Percentiles rank a stretch among this genome's conserved stretches.
Evolutionary conservation across 202 grass and related monocot species (phyloP).

Genomic region (Cymbopogon flexuosus): DNA sequence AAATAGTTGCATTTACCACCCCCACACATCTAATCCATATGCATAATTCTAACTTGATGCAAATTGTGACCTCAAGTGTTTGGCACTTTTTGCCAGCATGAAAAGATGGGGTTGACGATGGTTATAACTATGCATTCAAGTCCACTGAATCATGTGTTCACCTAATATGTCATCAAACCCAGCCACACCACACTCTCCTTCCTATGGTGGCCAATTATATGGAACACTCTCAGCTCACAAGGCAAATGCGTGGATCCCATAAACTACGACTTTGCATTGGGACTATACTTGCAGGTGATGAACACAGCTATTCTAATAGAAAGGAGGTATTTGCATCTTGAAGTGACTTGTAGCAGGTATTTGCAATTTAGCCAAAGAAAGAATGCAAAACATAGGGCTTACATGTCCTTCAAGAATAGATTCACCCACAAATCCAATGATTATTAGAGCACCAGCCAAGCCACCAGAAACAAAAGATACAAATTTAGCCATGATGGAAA

Average conservation of each 20-base stretch:
- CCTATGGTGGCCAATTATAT: not conserved
- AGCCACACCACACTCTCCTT: not conserved
- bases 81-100: not conserved
- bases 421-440: constrained; percentile 90
- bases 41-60: not conserved
- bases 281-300: not conserved
- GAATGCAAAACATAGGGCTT: constrained; percentile 27
- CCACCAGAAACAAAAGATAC: constrained; percentile 98
- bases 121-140: not conserved
- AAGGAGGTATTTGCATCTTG: not conserved
- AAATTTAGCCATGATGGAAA: constrained; percentile 91
- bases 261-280: not conserved
- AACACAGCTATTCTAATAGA: not conserved
- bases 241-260: not conserved
- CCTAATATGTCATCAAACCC: not conserved
- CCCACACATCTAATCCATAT: not conserved
- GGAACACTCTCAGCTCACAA: not conserved
- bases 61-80: not conserved
- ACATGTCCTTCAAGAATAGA: constrained; percentile 92
- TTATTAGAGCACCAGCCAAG: constrained; percentile 85
- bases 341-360: not conserved
- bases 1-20: not conserved
- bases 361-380: constrained; percentile 2
- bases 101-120: not conserved
- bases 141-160: not conserved